Evolutionary conservation across 305 asterid species (phyloP).

Genomic region (Plantago rigida): DNA sequence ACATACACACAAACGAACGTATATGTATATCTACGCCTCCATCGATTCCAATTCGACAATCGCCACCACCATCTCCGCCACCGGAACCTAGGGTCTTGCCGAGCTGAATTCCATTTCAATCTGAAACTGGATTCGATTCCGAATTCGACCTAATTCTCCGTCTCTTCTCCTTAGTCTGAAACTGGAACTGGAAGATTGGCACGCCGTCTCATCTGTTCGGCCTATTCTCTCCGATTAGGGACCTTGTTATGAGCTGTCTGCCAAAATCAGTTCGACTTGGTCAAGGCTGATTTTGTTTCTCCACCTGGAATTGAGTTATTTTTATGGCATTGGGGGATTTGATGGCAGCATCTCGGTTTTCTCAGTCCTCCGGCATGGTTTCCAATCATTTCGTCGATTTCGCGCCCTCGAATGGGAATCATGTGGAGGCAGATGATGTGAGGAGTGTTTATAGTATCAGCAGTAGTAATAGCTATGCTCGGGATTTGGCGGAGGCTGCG

Average conservation of each 20-base stretch:
- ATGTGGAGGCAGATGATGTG: conserved; percentile 43
- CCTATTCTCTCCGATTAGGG: conserved; percentile 40
- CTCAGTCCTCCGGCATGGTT: conserved; percentile 56
- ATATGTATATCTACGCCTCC: conserved; percentile 37
- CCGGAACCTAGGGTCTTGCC: conserved; percentile 30
- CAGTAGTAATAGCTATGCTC: conserved; percentile 28
- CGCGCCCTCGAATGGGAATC: conserved; percentile 35
- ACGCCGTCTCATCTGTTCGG: conserved; percentile 15
- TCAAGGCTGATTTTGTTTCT: conserved; percentile 48
- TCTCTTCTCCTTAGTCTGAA: conserved; percentile 20
- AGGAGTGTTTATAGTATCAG: conserved; percentile 36
- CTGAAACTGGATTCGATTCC: conserved; percentile 23
- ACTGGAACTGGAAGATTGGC: conserved; percentile 23
- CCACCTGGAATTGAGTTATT: conserved; percentile 23
- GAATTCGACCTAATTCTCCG: conserved; percentile 19
- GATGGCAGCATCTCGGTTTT: conserved; percentile 71
- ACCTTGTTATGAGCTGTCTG: conserved; percentile 60
- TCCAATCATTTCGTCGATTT: conserved; percentile 59
- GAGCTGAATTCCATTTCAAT: conserved; percentile 51
- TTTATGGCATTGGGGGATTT: conserved; percentile 99
- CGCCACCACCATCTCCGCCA: conserved; percentile 38
- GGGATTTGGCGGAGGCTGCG: conserved; percentile 58
- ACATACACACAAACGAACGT: conserved; percentile 21
- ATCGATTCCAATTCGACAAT: conserved; percentile 25
- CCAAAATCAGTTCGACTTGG: conserved; percentile 78